Evolutionary conservation across 1,284 basidiomycete species (phyloP).

Genomic region (Fomitiporia mediterranea): DNA sequence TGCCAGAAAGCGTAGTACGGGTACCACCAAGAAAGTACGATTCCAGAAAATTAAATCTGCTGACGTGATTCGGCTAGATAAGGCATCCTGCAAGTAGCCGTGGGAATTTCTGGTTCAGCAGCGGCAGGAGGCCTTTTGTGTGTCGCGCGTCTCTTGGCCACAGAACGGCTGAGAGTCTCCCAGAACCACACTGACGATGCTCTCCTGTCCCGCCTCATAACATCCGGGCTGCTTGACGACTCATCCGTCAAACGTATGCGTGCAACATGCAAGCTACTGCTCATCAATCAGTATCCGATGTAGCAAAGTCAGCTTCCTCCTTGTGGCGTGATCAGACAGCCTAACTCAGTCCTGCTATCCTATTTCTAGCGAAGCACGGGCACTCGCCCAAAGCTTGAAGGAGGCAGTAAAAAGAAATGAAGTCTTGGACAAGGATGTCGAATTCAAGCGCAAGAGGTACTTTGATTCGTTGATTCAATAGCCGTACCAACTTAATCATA

Average conservation of each 20-base stretch:
- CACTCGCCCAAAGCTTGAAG: constrained; percentile 62
- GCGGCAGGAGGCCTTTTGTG: too few relatives aligned
- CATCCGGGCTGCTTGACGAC: not conserved
- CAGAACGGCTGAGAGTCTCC: not conserved
- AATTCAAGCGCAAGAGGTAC: constrained; percentile 80
- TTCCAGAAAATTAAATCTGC: too few relatives aligned
- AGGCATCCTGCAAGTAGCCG: not conserved
- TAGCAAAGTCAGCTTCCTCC: constrained; percentile 9
- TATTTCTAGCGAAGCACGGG: constrained; percentile 58
- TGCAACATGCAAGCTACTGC: constrained; percentile 9
- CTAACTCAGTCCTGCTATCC: not conserved
- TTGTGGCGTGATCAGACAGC: not conserved
- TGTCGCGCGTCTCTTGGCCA: too few relatives aligned
- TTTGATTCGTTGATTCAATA: constrained; percentile 32
- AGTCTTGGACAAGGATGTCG: constrained; percentile 80
- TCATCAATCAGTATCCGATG: constrained; percentile 12
- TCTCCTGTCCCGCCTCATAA: not conserved
- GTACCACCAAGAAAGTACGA: too few relatives aligned
- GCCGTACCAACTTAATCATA: constrained; percentile 3
- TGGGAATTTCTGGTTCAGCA: not conserved
- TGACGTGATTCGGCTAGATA: too few relatives aligned
- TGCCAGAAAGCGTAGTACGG: too few relatives aligned
- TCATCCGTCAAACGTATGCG: constrained; percentile 1
- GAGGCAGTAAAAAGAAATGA: constrained; percentile 65
- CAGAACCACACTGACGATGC: constrained; percentile 4